phyloP scores from a whole-genome alignment of 139 green algal species.

The Astrephomene gubernaculifera region DNA sequence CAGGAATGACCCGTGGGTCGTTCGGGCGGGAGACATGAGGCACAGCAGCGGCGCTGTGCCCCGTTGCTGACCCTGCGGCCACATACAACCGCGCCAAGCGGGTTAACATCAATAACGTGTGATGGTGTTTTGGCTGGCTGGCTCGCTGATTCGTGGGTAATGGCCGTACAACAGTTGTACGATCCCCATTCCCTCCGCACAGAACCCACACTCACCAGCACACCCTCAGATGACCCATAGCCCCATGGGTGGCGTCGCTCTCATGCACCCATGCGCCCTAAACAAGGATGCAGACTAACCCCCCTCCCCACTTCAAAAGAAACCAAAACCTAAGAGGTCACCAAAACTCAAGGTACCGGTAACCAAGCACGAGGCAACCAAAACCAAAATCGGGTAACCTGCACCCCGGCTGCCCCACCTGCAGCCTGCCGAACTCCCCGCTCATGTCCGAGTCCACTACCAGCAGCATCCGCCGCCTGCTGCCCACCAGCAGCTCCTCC shows the following conservation, averaged over 20 bases:
- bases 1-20: background rate
- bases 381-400: background rate
- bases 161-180: no score
- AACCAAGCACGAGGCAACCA: background rate
- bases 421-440: conserved; percentile 1
- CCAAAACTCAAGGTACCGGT: background rate
- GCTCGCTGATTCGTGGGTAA: no score
- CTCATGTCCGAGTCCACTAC: conserved; percentile 68
- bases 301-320: no score
- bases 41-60: conserved; percentile 1
- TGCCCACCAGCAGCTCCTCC: conserved; percentile 69
- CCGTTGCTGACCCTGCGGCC: background rate
- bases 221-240: no score
- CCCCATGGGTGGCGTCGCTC: no score
- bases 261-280: no score
- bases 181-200: no score
- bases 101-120: no score
- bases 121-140: no score
- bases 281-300: no score
- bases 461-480: conserved; percentile 68
- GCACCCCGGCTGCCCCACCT: background rate
- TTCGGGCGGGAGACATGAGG: background rate
- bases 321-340: no score
- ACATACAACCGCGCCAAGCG: background rate
- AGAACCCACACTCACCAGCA: background rate